Percentiles rank a stretch among this genome's conserved stretches.
phyloP scores from a whole-genome alignment of 139 green algal genomes.

The Coccomyxa sp. region DNA sequence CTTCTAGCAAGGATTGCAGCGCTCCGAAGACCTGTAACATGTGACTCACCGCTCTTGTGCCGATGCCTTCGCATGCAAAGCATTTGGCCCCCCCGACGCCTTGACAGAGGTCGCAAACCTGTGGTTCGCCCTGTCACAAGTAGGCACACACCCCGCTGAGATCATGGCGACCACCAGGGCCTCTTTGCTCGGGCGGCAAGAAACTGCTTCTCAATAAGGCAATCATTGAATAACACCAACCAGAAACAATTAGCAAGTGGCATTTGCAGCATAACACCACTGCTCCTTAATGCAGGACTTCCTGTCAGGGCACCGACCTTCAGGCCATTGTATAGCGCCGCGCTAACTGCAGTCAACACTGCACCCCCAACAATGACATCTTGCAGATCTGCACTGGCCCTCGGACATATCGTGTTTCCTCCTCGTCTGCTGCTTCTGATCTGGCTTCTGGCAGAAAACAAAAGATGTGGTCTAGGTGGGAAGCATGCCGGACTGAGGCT shows the following conservation, averaged over 20 bases:
- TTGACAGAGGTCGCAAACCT: constrained; percentile 7
- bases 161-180: neutral
- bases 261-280: neutral
- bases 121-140: neutral
- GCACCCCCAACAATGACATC: neutral
- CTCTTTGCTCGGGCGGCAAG: too few relatives aligned
- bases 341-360: neutral
- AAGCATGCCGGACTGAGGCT: too few relatives aligned
- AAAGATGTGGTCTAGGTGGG: too few relatives aligned
- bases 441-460: too few relatives aligned
- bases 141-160: neutral
- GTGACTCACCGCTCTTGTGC: neutral
- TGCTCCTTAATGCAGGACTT: neutral
- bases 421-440: too few relatives aligned
- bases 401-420: neutral
- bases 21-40: too few relatives aligned
- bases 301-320: neutral
- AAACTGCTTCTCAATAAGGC: too few relatives aligned
- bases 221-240: too few relatives aligned
- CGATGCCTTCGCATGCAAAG: neutral
- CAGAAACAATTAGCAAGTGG: neutral
- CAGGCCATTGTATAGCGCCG: constrained; percentile 1
- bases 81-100: neutral
- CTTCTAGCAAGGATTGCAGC: too few relatives aligned
- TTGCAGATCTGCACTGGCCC: neutral